A percentile compares a stretch with the other conserved stretches of the same genome.
These are phyloP conservation scores for Alectoria sarmentosa DNA, from an alignment of 495 filamentous ascomycete species.

Conservation along the genomic window DNA sequence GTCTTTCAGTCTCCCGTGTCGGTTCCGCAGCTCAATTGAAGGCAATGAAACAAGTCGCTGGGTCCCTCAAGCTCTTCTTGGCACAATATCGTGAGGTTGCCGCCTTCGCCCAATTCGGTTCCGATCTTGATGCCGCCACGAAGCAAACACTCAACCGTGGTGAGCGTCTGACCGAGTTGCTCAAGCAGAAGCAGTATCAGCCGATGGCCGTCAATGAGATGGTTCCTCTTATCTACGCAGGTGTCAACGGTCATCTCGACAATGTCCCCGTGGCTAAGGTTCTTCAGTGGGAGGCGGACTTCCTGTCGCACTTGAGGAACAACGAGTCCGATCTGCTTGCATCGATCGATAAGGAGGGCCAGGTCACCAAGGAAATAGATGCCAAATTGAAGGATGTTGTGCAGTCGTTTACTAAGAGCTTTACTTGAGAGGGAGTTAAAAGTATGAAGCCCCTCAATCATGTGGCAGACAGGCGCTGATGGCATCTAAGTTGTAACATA, in stretches of 20 bases:
- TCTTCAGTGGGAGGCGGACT: slow-evolving; percentile 86
- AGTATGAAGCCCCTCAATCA: neutral
- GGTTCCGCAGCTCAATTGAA: slow-evolving; percentile 99
- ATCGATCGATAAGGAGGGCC: slow-evolving; percentile 92
- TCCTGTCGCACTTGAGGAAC: slow-evolving; percentile 83
- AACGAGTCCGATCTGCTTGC: slow-evolving; percentile 78
- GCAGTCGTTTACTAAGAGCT: slow-evolving; percentile 85
- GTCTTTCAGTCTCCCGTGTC: slow-evolving; percentile 99
- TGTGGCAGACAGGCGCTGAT: slow-evolving; percentile 4
- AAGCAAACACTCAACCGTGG: slow-evolving; percentile 98
- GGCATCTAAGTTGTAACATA: slow-evolving; percentile 19
- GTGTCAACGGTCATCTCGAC: slow-evolving; percentile 96
- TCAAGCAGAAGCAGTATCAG: slow-evolving; percentile 99
- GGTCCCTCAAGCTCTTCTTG: slow-evolving; percentile 99
- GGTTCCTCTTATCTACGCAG: slow-evolving; percentile 98
- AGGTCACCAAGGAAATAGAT: slow-evolving; percentile 93
- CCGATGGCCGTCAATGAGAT: slow-evolving; percentile 99
- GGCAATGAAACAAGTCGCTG: slow-evolving; percentile 99
- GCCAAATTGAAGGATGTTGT: slow-evolving; percentile 75
- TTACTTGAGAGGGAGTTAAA: slow-evolving; percentile 39
- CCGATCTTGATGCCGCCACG: slow-evolving; percentile 96
- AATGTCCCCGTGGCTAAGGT: slow-evolving; percentile 78
- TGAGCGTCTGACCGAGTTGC: slow-evolving; percentile 97
- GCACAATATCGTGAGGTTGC: slow-evolving; percentile 99
- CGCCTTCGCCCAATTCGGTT: slow-evolving; percentile 99